phyloP scores from a whole-genome alignment of 2,329 filamentous ascomycete genomes.

The Nemania sp. region DNA sequence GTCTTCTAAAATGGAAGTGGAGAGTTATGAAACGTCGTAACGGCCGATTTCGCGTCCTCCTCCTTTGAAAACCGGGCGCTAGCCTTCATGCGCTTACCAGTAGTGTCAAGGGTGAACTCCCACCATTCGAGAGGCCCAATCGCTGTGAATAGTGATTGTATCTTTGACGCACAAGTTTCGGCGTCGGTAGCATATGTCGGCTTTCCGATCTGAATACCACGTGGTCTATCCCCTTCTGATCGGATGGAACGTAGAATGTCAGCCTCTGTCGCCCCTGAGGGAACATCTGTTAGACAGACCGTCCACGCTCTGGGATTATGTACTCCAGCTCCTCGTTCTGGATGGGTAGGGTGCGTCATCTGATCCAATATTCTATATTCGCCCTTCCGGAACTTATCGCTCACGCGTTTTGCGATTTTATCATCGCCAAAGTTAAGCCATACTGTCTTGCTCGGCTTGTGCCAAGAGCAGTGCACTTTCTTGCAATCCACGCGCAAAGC shows the following conservation, averaged over 20 bases:
- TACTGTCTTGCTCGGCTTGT: conserved; percentile 37
- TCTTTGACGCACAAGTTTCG: conserved; percentile 27
- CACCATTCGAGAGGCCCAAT: conserved; percentile 44
- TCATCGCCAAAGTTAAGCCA: conserved; percentile 39
- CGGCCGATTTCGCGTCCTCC: conserved; percentile 44
- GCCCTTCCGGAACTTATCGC: conserved; percentile 30
- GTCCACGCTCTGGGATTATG: conserved; percentile 29
- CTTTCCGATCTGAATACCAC: conserved; percentile 26
- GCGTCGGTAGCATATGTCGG: conserved; percentile 35
- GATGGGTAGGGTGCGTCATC: conserved; percentile 20
- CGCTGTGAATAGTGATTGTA: conserved; percentile 40
- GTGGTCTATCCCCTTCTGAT: conserved; percentile 21
- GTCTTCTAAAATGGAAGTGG: conserved; percentile 39
- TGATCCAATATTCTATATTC: conserved; percentile 33
- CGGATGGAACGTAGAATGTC: conserved; percentile 31
- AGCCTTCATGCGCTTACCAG: conserved; percentile 46
- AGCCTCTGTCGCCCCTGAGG: conserved; percentile 18
- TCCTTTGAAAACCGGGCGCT: conserved; percentile 46
- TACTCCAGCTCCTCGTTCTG: not conserved
- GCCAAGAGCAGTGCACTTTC: conserved; percentile 45
- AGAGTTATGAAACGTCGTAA: conserved; percentile 38
- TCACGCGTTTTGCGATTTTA: conserved; percentile 30
- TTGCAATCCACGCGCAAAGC: conserved; percentile 42
- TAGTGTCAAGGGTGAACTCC: conserved; percentile 32
- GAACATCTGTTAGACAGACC: conserved; percentile 35